Conservation (phyloP, 192 early-diverging fungal genomes). For the Phlyctochytrium arcticum region DNA sequence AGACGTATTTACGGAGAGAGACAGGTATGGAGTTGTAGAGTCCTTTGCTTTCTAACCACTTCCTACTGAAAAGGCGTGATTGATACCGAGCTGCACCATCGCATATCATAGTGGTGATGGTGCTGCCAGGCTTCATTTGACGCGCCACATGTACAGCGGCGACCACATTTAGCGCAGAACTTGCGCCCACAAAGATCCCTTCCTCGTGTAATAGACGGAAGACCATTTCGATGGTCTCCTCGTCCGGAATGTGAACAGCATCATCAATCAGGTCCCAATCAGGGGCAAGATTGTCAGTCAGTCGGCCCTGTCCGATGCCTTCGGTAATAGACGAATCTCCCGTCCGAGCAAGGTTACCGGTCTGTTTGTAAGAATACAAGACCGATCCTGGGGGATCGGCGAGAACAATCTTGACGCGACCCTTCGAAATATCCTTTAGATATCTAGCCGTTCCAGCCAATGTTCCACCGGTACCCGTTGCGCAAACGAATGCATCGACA, state of each 20-base stretch:
- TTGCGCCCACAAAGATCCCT: conserved; percentile 89
- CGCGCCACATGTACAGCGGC: conserved; percentile 89
- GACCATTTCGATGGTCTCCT: conserved; percentile 77
- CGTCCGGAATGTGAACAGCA: conserved; percentile 77
- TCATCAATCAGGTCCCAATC: conserved; percentile 80
- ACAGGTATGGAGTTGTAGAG: conserved; percentile 73
- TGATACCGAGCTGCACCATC: conserved; percentile 69
- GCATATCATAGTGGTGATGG: conserved; percentile 80
- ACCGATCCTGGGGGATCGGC: conserved; percentile 94
- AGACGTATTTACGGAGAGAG: conserved; percentile 83
- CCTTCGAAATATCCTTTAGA: conserved; percentile 70
- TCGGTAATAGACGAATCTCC: conserved; percentile 85
- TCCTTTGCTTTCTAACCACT: conserved; percentile 86
- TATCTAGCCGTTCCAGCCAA: conserved; percentile 79
- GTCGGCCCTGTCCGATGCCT: conserved; percentile 92
- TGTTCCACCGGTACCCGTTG: conserved; percentile 91
- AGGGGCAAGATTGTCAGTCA: conserved; percentile 83
- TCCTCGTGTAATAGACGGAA: conserved; percentile 90
- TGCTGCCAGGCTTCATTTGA: conserved; percentile 67
- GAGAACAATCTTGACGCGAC: conserved; percentile 72
- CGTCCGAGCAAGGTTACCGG: conserved; percentile 59
- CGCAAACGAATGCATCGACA: conserved; percentile 86
- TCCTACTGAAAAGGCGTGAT: conserved; percentile 41
- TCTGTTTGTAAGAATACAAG: conserved; percentile 78
- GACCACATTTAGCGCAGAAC: conserved; percentile 89